Conservation (phyloP, 2,329 filamentous ascomycete genomes). For the Fusarium anguioides region DNA sequence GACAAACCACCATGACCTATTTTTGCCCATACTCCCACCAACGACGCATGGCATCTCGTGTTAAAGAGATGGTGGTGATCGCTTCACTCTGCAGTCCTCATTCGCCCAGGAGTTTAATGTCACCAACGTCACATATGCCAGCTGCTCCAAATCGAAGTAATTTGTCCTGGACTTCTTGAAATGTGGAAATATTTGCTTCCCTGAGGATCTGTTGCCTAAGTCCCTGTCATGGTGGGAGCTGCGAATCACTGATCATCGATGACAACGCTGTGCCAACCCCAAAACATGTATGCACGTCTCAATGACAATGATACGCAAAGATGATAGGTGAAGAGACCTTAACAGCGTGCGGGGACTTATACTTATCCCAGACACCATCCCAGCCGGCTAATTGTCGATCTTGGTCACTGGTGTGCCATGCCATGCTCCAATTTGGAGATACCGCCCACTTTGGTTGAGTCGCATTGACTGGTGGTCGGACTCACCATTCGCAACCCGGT, state of each 20-base stretch:
- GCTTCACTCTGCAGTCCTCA: constrained; percentile 2
- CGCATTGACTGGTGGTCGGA: constrained; percentile 6
- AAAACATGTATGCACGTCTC: background rate
- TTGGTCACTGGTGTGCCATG: constrained; percentile 8
- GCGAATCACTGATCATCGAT: background rate
- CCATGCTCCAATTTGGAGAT: constrained; percentile 15
- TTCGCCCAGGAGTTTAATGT: background rate
- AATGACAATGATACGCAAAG: background rate
- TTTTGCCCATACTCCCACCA: constrained; percentile 13
- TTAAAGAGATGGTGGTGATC: constrained; percentile 7
- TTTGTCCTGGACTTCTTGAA: constrained; percentile 15
- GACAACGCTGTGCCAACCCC: background rate
- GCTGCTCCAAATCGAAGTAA: background rate
- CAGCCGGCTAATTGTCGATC: constrained; percentile 16
- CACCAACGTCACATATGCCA: constrained; percentile 21
- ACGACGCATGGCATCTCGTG: constrained; percentile 9
- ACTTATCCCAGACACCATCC: background rate
- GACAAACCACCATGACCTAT: constrained; percentile 3
- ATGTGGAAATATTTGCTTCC: constrained; percentile 1
- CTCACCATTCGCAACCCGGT: constrained; percentile 28
- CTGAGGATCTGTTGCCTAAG: background rate
- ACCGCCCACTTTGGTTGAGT: constrained; percentile 13
- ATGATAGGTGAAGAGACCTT: constrained; percentile 6
- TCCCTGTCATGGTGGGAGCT: background rate
- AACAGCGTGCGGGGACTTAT: background rate